Evolutionary conservation across 257 asterid genomes (phyloP).

Genomic region (Orobanche coerulescens): DNA sequence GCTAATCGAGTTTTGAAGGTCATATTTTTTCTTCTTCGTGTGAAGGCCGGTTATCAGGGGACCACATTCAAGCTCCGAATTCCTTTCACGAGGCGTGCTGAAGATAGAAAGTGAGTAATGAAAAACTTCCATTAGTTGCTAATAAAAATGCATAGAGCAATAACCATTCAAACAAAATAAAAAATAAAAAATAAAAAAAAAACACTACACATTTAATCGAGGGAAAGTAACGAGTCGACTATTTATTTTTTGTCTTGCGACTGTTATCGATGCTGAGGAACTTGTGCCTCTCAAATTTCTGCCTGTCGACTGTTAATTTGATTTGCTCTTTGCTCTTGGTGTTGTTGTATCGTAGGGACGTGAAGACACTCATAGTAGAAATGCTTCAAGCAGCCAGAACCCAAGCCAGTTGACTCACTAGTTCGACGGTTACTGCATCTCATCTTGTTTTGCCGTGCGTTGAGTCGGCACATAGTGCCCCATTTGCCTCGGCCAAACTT

Average conservation of each 20-base stretch:
- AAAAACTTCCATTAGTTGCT: slow-evolving; percentile 10
- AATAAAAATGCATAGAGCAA: neutral
- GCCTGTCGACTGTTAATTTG: too few species aligned
- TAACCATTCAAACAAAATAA: too few species aligned
- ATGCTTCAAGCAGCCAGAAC: slow-evolving; percentile 79
- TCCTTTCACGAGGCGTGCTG: slow-evolving; percentile 79
- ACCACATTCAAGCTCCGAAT: slow-evolving; percentile 74
- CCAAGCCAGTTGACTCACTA: slow-evolving; percentile 33
- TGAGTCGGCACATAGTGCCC: too few species aligned
- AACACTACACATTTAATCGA: too few species aligned
- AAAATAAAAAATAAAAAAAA: too few species aligned
- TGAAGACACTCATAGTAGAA: slow-evolving; percentile 78
- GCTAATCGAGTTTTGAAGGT: neutral
- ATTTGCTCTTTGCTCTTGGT: neutral
- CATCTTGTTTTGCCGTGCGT: too few species aligned
- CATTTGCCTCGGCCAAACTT: too few species aligned
- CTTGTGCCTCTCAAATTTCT: neutral
- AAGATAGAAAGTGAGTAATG: slow-evolving; percentile 72
- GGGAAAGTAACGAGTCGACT: neutral
- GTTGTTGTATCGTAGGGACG: slow-evolving; percentile 41
- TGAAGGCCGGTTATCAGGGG: slow-evolving; percentile 74
- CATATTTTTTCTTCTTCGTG: slow-evolving; percentile 9
- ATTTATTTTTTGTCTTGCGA: neutral
- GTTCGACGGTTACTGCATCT: too few species aligned
- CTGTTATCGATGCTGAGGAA: neutral